phyloP scores from a whole-genome alignment of 2,329 filamentous ascomycete genomes.

The Paraphoma chrysanthemicola region DNA sequence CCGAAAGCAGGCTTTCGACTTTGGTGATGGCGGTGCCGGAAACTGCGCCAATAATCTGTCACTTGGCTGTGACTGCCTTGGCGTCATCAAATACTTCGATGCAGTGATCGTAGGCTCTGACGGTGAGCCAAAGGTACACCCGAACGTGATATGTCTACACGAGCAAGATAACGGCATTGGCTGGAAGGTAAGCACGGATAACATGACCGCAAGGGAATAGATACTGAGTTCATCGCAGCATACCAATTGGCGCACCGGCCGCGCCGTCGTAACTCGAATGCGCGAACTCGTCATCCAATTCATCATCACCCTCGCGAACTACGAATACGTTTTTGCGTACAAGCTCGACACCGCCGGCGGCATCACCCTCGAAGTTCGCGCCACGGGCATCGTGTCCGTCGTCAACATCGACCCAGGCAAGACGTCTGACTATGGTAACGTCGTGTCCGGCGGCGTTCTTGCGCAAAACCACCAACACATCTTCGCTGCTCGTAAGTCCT shows the following conservation, averaged over 20 bases:
- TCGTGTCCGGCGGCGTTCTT: slow-evolving; percentile 69
- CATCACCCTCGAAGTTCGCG: slow-evolving; percentile 67
- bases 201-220: background rate
- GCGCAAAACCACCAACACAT: slow-evolving; percentile 76
- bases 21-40: slow-evolving; percentile 73
- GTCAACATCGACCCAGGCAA: slow-evolving; percentile 66
- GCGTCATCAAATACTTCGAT: slow-evolving; percentile 71
- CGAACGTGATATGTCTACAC: slow-evolving; percentile 72
- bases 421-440: slow-evolving; percentile 64
- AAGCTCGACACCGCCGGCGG: slow-evolving; percentile 70
- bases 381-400: slow-evolving; percentile 71
- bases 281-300: slow-evolving; percentile 71
- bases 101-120: slow-evolving; percentile 60
- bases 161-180: slow-evolving; percentile 73
- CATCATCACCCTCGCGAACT: slow-evolving; percentile 73
- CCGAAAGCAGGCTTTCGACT: slow-evolving; percentile 75
- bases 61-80: slow-evolving; percentile 73
- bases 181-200: slow-evolving; percentile 14
- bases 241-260: slow-evolving; percentile 70
- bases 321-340: slow-evolving; percentile 73
- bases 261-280: slow-evolving; percentile 67
- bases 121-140: slow-evolving; percentile 61
- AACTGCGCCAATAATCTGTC: slow-evolving; percentile 71
- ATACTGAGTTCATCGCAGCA: slow-evolving; percentile 62
- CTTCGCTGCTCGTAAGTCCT: slow-evolving; percentile 53